Percentiles rank a stretch among this genome's conserved stretches.
phyloP scores from a whole-genome alignment of 768 basidiomycete genomes.

The Russula sp. region DNA sequence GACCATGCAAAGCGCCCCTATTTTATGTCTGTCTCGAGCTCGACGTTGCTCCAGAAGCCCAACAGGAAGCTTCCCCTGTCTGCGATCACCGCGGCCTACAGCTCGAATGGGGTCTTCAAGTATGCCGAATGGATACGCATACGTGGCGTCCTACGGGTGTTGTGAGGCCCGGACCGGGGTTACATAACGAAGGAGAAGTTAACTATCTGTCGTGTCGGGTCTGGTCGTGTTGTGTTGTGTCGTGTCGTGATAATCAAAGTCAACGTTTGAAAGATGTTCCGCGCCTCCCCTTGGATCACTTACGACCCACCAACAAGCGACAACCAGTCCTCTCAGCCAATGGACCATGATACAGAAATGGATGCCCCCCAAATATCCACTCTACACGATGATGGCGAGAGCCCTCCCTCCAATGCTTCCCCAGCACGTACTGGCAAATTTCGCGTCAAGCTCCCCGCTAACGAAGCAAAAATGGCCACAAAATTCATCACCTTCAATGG shows the following conservation, averaged over 20 bases:
- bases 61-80: slow-evolving; percentile 41
- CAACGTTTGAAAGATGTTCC: slow-evolving; percentile 38
- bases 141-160: no score
- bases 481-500: slow-evolving; percentile 32
- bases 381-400: slow-evolving; percentile 64
- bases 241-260: background rate
- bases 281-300: slow-evolving; percentile 56
- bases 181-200: background rate
- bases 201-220: background rate
- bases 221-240: background rate
- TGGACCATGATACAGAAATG: slow-evolving; percentile 52
- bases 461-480: slow-evolving; percentile 38
- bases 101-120: no score
- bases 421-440: slow-evolving; percentile 34
- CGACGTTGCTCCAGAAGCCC: slow-evolving; percentile 50
- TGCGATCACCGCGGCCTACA: slow-evolving; percentile 26
- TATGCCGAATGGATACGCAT: no score
- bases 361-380: slow-evolving; percentile 82
- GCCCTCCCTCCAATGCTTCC: slow-evolving; percentile 45
- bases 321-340: slow-evolving; percentile 9
- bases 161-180: background rate
- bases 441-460: slow-evolving; percentile 47
- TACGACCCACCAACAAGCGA: slow-evolving; percentile 33
- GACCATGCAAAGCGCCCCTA: slow-evolving; percentile 40
- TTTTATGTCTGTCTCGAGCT: slow-evolving; percentile 37